These are phyloP conservation scores for Eimeria maxima DNA, from an alignment of 169 alveolate species.

Conservation along the genomic window DNA sequence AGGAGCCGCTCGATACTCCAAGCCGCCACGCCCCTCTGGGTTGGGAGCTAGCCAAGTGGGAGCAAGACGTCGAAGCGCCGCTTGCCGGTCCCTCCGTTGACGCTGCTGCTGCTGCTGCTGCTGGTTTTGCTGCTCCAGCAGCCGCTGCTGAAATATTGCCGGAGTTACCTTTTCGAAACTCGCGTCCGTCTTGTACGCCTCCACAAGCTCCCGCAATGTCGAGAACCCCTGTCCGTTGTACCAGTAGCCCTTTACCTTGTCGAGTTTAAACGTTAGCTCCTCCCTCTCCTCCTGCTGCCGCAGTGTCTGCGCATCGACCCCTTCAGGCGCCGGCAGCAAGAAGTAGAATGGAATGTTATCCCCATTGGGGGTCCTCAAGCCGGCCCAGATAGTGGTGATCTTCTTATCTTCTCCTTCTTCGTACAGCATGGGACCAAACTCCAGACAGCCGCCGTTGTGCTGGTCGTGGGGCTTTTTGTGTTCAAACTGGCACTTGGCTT, in stretches of 20 bases:
- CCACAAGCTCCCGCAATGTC: constrained; percentile 81
- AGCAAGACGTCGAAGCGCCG: constrained; percentile 72
- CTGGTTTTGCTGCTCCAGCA: no score
- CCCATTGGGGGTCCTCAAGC: constrained; percentile 75
- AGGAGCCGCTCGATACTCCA: constrained; percentile 87
- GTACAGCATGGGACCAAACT: constrained; percentile 80
- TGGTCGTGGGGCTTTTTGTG: constrained; percentile 55
- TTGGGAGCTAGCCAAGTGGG: constrained; percentile 76
- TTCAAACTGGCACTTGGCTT: constrained; percentile 54
- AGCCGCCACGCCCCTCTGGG: constrained; percentile 83
- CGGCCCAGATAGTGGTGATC: constrained; percentile 85
- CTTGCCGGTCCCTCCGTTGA: constrained; percentile 4
- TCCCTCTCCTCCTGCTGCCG: constrained; percentile 45
- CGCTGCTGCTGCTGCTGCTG: not conserved
- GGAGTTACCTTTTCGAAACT: constrained; percentile 23
- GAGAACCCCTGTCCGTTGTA: constrained; percentile 82
- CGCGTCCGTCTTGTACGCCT: constrained; percentile 79
- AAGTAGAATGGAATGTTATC: constrained; percentile 65
- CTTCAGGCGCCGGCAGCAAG: constrained; percentile 47
- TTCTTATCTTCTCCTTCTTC: constrained; percentile 47
- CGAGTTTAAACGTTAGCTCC: constrained; percentile 15
- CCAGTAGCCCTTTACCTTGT: constrained; percentile 82
- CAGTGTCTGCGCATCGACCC: not conserved
- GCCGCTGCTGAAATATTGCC: not conserved
- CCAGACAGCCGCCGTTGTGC: constrained; percentile 44